A percentile compares a stretch with the other conserved stretches of the same genome.
These are phyloP conservation scores for Aspergillus sp. DNA, from an alignment of 2,329 filamentous ascomycete species.

Conservation along the genomic window DNA sequence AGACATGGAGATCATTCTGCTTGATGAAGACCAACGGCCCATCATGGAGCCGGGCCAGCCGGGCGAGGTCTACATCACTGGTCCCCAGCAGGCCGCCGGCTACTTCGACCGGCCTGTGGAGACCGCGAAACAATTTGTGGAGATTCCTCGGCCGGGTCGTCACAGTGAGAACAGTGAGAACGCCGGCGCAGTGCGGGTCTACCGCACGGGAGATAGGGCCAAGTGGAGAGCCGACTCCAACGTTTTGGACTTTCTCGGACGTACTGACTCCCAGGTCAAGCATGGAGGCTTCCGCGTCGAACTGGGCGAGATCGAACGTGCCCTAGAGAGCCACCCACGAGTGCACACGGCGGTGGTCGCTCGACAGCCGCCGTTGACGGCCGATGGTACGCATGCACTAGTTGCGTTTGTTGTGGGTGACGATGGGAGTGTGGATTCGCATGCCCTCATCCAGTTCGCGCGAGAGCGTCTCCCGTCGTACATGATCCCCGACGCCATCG, in stretches of 20 bases:
- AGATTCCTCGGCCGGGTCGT: background rate
- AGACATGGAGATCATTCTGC: constrained; percentile 7
- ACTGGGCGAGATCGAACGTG: constrained; percentile 78
- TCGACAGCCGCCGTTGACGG: background rate
- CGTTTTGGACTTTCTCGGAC: constrained; percentile 70
- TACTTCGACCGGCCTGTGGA: constrained; percentile 59
- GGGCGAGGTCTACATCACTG: constrained; percentile 75
- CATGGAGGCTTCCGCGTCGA: constrained; percentile 87
- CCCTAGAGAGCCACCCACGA: constrained; percentile 45
- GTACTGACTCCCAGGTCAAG: constrained; percentile 80
- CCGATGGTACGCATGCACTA: background rate
- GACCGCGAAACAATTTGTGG: constrained; percentile 67
- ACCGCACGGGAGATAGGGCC: constrained; percentile 65
- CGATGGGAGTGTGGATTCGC: constrained; percentile 29
- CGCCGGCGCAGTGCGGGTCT: constrained; percentile 47
- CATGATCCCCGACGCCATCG: constrained; percentile 62
- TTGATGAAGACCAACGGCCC: background rate
- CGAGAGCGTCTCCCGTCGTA: constrained; percentile 67
- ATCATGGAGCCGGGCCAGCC: constrained; percentile 54
- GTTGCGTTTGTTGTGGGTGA: constrained; percentile 1
- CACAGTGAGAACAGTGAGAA: background rate
- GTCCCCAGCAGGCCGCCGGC: constrained; percentile 71
- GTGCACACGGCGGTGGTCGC: constrained; percentile 2
- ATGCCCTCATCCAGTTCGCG: constrained; percentile 59
- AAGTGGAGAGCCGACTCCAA: constrained; percentile 70